These are phyloP conservation scores for Mesotaenium endlicherianum DNA, from an alignment of 139 green algal genomes.

Conservation along the genomic window DNA sequence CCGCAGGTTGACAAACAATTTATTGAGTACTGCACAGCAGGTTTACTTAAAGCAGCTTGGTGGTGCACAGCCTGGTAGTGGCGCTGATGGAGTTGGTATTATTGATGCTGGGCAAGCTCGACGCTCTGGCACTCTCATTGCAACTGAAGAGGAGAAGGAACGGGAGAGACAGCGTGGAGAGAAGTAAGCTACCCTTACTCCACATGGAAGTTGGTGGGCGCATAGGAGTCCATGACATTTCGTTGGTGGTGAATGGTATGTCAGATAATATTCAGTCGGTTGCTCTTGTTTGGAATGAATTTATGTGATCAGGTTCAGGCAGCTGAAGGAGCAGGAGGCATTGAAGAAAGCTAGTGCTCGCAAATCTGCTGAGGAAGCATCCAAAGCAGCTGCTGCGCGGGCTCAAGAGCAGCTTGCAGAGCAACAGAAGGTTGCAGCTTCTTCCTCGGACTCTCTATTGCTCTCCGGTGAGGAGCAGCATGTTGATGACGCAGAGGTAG, in stretches of 20 bases:
- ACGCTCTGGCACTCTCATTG: background rate
- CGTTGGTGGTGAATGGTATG: background rate
- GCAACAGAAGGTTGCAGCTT: background rate
- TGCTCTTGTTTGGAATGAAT: background rate
- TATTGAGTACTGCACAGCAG: constrained; percentile 35
- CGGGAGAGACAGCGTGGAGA: background rate
- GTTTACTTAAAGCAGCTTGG: constrained; percentile 34
- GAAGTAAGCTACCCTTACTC: background rate
- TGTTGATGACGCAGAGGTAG: background rate
- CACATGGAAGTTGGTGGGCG: background rate
- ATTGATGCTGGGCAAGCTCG: constrained; percentile 32
- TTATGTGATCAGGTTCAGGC: background rate
- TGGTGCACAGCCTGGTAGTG: background rate
- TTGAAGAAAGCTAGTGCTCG: background rate
- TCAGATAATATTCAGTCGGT: background rate
- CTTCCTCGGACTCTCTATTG: too few relatives aligned
- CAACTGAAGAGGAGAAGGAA: constrained; percentile 30
- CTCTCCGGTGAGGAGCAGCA: background rate
- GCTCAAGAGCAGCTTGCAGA: background rate
- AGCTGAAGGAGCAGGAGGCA: constrained; percentile 5
- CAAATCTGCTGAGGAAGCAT: constrained; percentile 1
- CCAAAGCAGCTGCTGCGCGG: background rate
- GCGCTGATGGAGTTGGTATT: background rate
- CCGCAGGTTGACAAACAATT: constrained; percentile 40
- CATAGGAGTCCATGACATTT: background rate